Evolutionary conservation across 148 eudicot genomes (phyloP).

Genomic region (Hydrangea macrophylla): DNA sequence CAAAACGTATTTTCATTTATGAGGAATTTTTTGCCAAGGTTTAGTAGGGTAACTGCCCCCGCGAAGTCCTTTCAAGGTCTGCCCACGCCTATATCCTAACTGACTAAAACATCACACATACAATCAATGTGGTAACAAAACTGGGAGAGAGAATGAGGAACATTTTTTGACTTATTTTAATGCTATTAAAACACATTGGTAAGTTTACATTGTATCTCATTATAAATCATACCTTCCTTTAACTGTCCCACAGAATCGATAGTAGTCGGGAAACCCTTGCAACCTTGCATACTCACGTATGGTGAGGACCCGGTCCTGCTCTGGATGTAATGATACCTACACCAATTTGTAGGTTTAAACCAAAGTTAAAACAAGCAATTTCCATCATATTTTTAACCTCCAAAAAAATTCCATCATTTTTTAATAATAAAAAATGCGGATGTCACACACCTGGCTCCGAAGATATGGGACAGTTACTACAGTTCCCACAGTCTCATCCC

Average conservation of each 20-base stretch:
- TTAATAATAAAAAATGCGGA: not conserved
- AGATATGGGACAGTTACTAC: conserved; percentile 58
- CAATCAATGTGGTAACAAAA: too few species aligned
- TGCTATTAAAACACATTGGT: not conserved
- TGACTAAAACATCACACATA: too few species aligned
- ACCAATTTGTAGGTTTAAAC: conserved; percentile 9
- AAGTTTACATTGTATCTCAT: not conserved
- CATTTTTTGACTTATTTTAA: too few species aligned
- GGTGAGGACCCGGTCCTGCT: conserved; percentile 80
- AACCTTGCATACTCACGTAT: conserved; percentile 88
- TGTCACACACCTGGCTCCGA: conserved; percentile 47
- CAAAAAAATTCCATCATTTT: too few species aligned
- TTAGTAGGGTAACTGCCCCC: too few species aligned
- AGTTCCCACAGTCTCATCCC: conserved; percentile 89
- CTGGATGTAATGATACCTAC: conserved; percentile 78
- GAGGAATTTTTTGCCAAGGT: too few species aligned
- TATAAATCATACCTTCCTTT: conserved; percentile 48
- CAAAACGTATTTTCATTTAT: too few species aligned
- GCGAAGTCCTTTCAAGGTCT: too few species aligned
- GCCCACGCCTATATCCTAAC: too few species aligned
- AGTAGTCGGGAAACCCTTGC: conserved; percentile 91
- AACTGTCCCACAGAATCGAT: conserved; percentile 77
- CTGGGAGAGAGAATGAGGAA: too few species aligned
- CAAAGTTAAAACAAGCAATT: not conserved
- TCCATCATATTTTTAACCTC: too few species aligned